phyloP scores from a whole-genome alignment of 495 filamentous ascomycete genomes.

The Aspergillus egyptiacus region DNA sequence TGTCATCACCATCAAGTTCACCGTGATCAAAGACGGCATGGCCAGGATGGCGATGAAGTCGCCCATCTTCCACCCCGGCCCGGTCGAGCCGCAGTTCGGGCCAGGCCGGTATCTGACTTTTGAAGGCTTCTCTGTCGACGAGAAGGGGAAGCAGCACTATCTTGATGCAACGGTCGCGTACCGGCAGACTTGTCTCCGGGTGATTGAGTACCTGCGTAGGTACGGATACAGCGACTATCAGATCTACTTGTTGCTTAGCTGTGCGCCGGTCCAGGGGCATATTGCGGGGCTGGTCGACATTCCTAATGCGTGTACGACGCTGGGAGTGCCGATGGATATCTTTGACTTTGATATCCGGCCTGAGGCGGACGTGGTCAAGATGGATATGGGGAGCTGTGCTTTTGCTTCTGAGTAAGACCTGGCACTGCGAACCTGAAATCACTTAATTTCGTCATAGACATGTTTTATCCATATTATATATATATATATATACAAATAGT shows the following conservation, averaged over 20 bases:
- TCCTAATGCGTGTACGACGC: constrained; percentile 78
- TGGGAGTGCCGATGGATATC: constrained; percentile 90
- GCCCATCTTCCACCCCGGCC: constrained; percentile 84
- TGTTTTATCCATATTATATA: constrained; percentile 1
- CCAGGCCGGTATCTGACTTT: constrained; percentile 84
- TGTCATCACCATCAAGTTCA: constrained; percentile 85
- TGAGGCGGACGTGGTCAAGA: constrained; percentile 50
- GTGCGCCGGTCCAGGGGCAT: constrained; percentile 87
- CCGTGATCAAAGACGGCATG: constrained; percentile 79
- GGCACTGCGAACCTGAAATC: background rate
- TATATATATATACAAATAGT: constrained; percentile 2
- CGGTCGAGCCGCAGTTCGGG: constrained; percentile 87
- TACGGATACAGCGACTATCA: constrained; percentile 79
- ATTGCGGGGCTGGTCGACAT: constrained; percentile 93
- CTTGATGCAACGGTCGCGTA: constrained; percentile 92
- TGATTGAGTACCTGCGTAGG: constrained; percentile 80
- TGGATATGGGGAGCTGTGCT: constrained; percentile 74
- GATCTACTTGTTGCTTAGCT: constrained; percentile 82
- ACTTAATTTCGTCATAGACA: background rate
- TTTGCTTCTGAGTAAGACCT: constrained; percentile 46
- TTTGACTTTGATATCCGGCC: constrained; percentile 92
- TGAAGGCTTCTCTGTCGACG: constrained; percentile 91
- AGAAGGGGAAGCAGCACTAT: constrained; percentile 88
- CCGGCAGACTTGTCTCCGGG: constrained; percentile 72
- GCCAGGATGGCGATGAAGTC: constrained; percentile 71